Evolutionary conservation across 768 basidiomycete genomes (phyloP).

Genomic region (Leccinum imitatum): DNA sequence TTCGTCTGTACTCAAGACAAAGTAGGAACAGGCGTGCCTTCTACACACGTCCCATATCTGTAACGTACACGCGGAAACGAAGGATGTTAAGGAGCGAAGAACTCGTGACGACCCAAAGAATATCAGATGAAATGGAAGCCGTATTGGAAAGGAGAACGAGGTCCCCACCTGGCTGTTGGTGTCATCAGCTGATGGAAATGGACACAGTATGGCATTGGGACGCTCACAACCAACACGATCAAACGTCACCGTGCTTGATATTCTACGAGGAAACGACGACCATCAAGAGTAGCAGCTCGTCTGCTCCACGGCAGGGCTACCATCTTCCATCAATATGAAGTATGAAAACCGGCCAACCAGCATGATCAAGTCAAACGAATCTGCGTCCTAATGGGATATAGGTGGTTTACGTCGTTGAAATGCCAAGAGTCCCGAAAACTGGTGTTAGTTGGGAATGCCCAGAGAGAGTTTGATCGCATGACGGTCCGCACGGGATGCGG

Average conservation of each 20-base stretch:
- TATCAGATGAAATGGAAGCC: not conserved
- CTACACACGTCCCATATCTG: constrained; percentile 21
- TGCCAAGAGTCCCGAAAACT: not conserved
- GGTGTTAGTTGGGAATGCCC: too few species aligned
- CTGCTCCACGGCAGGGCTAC: not conserved
- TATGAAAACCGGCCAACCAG: not conserved
- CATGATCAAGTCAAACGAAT: constrained; percentile 9
- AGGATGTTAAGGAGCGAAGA: too few species aligned
- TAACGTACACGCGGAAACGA: too few species aligned
- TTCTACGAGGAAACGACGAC: constrained; percentile 4
- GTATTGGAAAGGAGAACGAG: constrained; percentile 1
- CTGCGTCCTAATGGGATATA: not conserved
- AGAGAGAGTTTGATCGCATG: too few species aligned
- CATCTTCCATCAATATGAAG: not conserved
- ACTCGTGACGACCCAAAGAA: too few species aligned
- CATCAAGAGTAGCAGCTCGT: constrained; percentile 2
- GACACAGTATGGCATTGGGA: not conserved
- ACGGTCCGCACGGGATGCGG: not conserved
- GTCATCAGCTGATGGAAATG: not conserved
- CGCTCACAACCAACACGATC: constrained; percentile 2
- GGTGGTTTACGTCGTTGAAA: constrained; percentile 10
- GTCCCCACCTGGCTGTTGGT: not conserved
- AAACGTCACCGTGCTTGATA: constrained; percentile 8
- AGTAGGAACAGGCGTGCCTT: constrained; percentile 11
- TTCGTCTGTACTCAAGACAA: constrained; percentile 19